phyloP scores from a whole-genome alignment of 352 stramenopile species.

The Plasmopara halstedii region DNA sequence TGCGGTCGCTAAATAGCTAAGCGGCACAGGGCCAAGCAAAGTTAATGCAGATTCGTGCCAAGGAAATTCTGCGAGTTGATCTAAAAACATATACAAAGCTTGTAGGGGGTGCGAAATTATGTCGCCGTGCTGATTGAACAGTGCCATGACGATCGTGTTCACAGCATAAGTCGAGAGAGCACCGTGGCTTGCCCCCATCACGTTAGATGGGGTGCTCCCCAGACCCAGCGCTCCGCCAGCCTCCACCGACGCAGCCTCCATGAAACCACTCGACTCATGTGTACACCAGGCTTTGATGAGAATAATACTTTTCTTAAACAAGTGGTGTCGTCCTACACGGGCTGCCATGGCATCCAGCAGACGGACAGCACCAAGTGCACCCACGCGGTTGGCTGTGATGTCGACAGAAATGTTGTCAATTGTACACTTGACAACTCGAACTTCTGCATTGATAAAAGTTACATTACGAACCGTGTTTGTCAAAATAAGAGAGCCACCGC shows the following conservation, averaged over 20 bases:
- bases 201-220: conserved; percentile 30
- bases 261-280: conserved; percentile 71
- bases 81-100: conserved; percentile 79
- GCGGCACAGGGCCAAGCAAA: conserved; percentile 63
- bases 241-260: conserved; percentile 22
- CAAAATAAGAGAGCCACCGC: conserved; percentile 12
- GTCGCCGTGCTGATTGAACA: conserved; percentile 80
- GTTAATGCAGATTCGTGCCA: conserved; percentile 79
- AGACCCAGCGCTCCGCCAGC: conserved; percentile 6
- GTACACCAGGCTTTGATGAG: conserved; percentile 88
- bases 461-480: conserved; percentile 82
- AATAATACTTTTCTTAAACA: conserved; percentile 86
- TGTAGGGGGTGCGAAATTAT: conserved; percentile 72
- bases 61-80: conserved; percentile 76
- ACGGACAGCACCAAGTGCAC: conserved; percentile 67
- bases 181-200: conserved; percentile 74
- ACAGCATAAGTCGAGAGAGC: conserved; percentile 81
- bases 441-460: conserved; percentile 85
- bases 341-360: conserved; percentile 80
- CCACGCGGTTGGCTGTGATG: conserved; percentile 80
- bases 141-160: conserved; percentile 84
- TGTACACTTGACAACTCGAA: conserved; percentile 86
- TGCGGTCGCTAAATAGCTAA: conserved; percentile 39
- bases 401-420: conserved; percentile 88
- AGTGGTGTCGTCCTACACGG: conserved; percentile 63